These are phyloP conservation scores for Ceriops tagal DNA, from an alignment of 345 rosid genomes.

Conservation along the genomic window DNA sequence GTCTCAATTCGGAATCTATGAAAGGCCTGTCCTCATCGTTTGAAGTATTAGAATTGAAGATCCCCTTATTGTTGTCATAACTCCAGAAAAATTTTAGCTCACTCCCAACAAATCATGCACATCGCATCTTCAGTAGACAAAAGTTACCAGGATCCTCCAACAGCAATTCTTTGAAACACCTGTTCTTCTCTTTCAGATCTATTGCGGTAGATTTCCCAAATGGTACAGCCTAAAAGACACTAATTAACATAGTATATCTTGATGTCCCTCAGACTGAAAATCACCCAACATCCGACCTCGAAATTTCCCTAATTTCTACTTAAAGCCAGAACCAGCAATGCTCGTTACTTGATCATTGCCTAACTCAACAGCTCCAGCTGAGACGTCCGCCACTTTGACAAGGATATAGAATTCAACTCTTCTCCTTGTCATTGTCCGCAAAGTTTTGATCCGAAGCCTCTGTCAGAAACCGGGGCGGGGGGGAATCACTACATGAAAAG, in stretches of 20 bases:
- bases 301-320: neutral
- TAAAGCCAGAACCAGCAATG: neutral
- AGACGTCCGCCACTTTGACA: slow-evolving; percentile 33
- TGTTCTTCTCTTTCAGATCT: slow-evolving; percentile 11
- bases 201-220: neutral
- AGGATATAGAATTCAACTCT: slow-evolving; percentile 13
- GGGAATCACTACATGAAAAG: neutral
- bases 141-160: slow-evolving; percentile 13
- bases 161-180: slow-evolving; percentile 5
- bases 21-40: neutral
- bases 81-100: slow-evolving; percentile 15
- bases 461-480: slow-evolving; percentile 16
- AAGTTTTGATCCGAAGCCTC: slow-evolving; percentile 82
- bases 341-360: slow-evolving; percentile 28
- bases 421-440: slow-evolving; percentile 36
- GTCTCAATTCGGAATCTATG: neutral
- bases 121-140: slow-evolving; percentile 11
- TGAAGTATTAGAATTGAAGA: neutral
- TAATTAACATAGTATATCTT: neutral
- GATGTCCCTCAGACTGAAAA: neutral
- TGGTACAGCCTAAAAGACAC: slow-evolving; percentile 30
- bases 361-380: slow-evolving; percentile 18
- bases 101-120: slow-evolving; percentile 17
- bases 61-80: neutral
- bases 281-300: too few relatives aligned